Evolutionary conservation across 257 asterid species (phyloP).

Genomic region (Cinchona pubescens): DNA sequence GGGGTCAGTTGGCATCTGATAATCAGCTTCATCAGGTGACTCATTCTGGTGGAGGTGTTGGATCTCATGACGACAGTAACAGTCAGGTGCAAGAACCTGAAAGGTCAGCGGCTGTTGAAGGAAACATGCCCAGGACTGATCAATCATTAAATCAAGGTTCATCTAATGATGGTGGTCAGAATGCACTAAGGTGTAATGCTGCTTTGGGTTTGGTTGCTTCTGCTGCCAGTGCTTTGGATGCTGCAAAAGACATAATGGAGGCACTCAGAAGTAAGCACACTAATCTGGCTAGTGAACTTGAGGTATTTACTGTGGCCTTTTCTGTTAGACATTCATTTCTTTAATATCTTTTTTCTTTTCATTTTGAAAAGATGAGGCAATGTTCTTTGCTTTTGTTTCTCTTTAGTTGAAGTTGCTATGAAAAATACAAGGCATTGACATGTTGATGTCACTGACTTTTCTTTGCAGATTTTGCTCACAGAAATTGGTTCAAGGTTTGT

Average conservation of each 20-base stretch:
- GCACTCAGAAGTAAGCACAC: conserved; percentile 89
- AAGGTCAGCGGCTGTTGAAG: conserved; percentile 63
- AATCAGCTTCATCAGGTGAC: conserved; percentile 76
- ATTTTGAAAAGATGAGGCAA: background rate
- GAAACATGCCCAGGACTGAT: conserved; percentile 68
- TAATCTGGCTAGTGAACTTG: conserved; percentile 96
- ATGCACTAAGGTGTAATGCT: conserved; percentile 69
- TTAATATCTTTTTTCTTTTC: background rate
- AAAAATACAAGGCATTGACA: background rate
- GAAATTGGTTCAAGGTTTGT: conserved; percentile 97
- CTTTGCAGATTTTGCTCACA: conserved; percentile 74
- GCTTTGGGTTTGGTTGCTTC: conserved; percentile 82
- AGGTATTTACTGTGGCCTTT: conserved; percentile 42
- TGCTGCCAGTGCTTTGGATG: conserved; percentile 97
- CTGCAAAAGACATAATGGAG: conserved; percentile 99
- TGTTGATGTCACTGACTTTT: background rate
- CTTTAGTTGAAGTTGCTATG: background rate
- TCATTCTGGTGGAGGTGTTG: conserved; percentile 67
- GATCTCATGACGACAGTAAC: conserved; percentile 69
- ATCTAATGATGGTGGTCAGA: conserved; percentile 68
- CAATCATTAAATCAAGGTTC: conserved; percentile 64
- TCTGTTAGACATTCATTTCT: background rate
- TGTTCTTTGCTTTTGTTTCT: background rate
- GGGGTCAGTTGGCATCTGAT: conserved; percentile 60
- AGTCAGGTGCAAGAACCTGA: conserved; percentile 83